Evolutionary conservation across 495 filamentous ascomycete species (phyloP), one percentile per base, ranked within the genome.

Genomic region (Beverwykella pulmonaria): DNA sequence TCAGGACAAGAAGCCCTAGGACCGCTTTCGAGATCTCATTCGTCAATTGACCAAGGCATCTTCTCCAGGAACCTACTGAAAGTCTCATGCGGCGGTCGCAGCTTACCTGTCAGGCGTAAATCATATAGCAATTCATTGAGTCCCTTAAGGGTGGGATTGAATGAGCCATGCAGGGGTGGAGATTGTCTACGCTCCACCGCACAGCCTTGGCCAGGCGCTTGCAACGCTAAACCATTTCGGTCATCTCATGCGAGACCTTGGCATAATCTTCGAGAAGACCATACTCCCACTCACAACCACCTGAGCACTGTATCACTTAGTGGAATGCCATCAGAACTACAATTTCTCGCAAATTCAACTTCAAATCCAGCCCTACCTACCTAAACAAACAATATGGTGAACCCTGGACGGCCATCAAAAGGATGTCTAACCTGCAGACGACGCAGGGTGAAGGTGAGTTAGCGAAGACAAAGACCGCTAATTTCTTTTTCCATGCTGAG

Each of bases 361-460:
- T 46, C 25, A 9, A 34, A 5, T 26, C 1, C 17, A 23, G n/a
- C n/a, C n/a, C n/a, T n/a, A 36, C n/a, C 6, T 8, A 20, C 30
- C 3, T 41, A 29, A 3, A 41, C 17, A 6, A 8, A 23, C 22
- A 60, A 1, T 8, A 61, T 61, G 59, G 59, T 61, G 5, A 61
- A 61, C 59, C 53, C 27, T 1, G 59, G 59, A 1, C 20, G 47
- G 15, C 59, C 59, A 44, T 61, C 59, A 10, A 25, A 19, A n/a
- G 59, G 46, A 3, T 61, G 59, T 20, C 44, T 61, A 2, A 52
- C 46, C 2, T 61, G 59, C 59, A 52, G 47, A 30, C 4, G 20
- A 17, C 44, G 29, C 15, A 47, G 47, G 7, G 47, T 61, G 3
- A 61, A 61, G 59, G 59, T 61, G 34, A 23, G 54, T 29, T 55